These are phyloP conservation scores for Pseudognaphalium luteoalbum DNA, from an alignment of 129 eudicot species.

Conservation along the genomic window DNA sequence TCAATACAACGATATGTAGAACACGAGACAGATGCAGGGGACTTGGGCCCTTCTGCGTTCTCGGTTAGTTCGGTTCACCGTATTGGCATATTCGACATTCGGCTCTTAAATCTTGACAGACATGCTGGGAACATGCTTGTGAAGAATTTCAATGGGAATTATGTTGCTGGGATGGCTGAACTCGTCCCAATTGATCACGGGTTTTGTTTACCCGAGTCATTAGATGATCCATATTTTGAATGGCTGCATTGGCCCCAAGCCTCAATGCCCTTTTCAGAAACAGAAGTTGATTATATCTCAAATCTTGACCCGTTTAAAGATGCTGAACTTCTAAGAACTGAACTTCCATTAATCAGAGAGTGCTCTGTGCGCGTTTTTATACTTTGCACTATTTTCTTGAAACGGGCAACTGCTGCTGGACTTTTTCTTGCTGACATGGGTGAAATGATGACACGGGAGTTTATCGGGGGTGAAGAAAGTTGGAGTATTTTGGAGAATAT, in stretches of 20 bases:
- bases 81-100: conserved; percentile 77
- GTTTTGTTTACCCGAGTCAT: conserved; percentile 83
- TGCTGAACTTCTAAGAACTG: conserved; percentile 70
- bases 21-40: conserved; percentile 88
- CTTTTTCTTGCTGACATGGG: conserved; percentile 87
- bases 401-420: conserved; percentile 68
- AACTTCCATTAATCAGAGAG: conserved; percentile 75
- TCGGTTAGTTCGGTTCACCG: conserved; percentile 74
- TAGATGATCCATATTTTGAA: conserved; percentile 96
- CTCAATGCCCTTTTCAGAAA: conserved; percentile 74
- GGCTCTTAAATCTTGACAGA: conserved; percentile 86
- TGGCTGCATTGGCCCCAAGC: conserved; percentile 99
- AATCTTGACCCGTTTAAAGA: conserved; percentile 78
- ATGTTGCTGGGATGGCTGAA: conserved; percentile 58
- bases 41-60: conserved; percentile 85
- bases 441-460: conserved; percentile 95
- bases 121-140: conserved; percentile 95
- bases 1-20: conserved; percentile 78
- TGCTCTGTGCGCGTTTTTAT: conserved; percentile 83
- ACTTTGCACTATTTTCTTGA: conserved; percentile 76
- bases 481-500: conserved; percentile 70
- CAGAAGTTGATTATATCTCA: conserved; percentile 73
- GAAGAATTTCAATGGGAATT: conserved; percentile 52
- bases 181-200: conserved; percentile 97
- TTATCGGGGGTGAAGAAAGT: conserved; percentile 67